phyloP scores from a whole-genome alignment of 345 rosid species.

The Linum usitatissimum region DNA sequence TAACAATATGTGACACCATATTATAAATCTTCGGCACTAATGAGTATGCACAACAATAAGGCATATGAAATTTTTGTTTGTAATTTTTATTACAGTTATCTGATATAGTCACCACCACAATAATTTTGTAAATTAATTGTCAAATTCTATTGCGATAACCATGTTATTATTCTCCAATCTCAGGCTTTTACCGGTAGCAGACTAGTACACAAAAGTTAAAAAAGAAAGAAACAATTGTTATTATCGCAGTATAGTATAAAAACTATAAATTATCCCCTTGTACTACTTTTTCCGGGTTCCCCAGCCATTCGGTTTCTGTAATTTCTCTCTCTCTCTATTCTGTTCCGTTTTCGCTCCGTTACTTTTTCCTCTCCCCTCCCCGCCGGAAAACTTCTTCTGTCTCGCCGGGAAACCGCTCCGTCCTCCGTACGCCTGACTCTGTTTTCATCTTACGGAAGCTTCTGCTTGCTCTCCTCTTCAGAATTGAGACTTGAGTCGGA shows the following conservation, averaged over 20 bases:
- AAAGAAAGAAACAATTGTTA: conserved; percentile 8
- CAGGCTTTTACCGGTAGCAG: no score
- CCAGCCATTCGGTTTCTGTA: conserved; percentile 25
- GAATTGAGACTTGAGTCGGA: neutral
- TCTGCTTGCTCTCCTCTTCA: neutral
- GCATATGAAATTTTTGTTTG: no score
- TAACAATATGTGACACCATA: no score
- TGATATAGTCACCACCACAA: no score
- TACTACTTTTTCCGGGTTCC: conserved; percentile 48
- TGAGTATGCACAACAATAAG: no score
- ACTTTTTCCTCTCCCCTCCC: conserved; percentile 12
- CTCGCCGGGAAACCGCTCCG: conserved; percentile 37
- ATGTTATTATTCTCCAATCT: no score
- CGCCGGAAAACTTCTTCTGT: conserved; percentile 20
- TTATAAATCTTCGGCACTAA: no score
- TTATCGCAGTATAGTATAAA: conserved; percentile 33
- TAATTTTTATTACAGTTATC: no score
- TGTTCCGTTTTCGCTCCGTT: conserved; percentile 23
- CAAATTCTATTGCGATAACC: no score
- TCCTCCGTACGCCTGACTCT: conserved; percentile 20
- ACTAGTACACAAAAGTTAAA: conserved; percentile 6
- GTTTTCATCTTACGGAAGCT: neutral
- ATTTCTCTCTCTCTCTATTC: conserved; percentile 15
- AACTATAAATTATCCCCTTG: conserved; percentile 48
- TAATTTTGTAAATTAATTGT: no score